phyloP scores from a whole-genome alignment of 2,329 filamentous ascomycete species.

The Balansia obtecta region DNA sequence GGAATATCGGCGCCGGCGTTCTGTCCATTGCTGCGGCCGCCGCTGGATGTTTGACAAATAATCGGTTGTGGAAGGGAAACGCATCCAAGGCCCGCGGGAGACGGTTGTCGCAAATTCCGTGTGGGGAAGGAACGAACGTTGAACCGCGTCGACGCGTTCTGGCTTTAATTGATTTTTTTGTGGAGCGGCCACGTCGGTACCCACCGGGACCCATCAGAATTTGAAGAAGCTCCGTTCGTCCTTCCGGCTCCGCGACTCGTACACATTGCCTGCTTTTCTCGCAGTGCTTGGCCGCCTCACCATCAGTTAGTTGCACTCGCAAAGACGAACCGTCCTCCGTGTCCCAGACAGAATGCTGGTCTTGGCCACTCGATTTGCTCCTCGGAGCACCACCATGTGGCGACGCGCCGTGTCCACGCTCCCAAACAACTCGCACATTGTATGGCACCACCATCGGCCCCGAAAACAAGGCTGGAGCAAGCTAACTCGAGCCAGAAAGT shows the following conservation, averaged over 20 bases:
- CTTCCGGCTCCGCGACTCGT: too few species aligned
- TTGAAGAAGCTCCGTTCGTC: not conserved
- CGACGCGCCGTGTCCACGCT: conserved; percentile 32
- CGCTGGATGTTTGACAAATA: too few species aligned
- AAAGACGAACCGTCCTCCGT: not conserved
- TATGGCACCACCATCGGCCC: conserved; percentile 17
- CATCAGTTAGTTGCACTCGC: not conserved
- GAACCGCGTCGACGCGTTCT: conserved; percentile 25
- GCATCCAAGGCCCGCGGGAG: not conserved
- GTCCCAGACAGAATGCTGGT: conserved; percentile 13
- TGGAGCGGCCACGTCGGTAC: conserved; percentile 20
- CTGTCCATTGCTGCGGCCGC: conserved; percentile 20
- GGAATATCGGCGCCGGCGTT: conserved; percentile 26
- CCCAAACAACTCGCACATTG: conserved; percentile 40
- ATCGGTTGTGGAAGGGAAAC: too few species aligned
- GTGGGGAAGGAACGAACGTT: not conserved
- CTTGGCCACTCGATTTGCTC: conserved; percentile 14
- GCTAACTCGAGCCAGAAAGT: conserved; percentile 36
- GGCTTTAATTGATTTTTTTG: conserved; percentile 22
- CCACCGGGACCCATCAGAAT: not conserved
- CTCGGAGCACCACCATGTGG: conserved; percentile 10
- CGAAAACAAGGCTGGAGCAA: not conserved
- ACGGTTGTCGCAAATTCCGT: not conserved
- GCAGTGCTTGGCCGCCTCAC: not conserved
- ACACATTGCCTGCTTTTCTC: too few species aligned